A percentile compares a stretch with the other conserved stretches of the same genome.
Conservation (phyloP, 1,284 basidiomycete genomes). For the Amylostereum areolatum region DNA sequence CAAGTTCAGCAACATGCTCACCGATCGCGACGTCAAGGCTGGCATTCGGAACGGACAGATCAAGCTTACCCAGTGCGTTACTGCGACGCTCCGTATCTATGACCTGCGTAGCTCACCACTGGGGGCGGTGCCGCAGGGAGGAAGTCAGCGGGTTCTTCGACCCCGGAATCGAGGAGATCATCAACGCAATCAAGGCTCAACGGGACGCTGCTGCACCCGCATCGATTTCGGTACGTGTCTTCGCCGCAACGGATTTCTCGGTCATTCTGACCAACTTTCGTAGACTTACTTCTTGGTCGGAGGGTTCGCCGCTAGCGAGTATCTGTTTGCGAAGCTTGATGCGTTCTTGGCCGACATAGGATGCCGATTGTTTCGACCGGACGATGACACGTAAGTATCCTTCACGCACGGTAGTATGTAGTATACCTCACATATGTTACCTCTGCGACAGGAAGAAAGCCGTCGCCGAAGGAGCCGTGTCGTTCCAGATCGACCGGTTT, state of each 20-base stretch:
- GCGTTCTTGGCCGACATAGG: conserved; percentile 22
- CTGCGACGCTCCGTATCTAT: background rate
- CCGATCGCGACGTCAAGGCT: conserved; percentile 36
- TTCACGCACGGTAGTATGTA: background rate
- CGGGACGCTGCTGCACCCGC: conserved; percentile 22
- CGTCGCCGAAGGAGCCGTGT: background rate
- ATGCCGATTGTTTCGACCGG: background rate
- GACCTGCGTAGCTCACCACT: background rate
- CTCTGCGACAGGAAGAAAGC: background rate
- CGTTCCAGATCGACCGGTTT: background rate
- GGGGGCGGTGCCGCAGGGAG: conserved; percentile 18
- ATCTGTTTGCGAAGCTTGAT: conserved; percentile 23
- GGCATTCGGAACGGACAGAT: conserved; percentile 44
- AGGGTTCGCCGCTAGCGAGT: conserved; percentile 38
- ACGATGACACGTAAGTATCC: background rate
- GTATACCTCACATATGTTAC: too few species aligned
- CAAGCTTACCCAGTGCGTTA: conserved; percentile 20
- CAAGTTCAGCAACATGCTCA: conserved; percentile 37
- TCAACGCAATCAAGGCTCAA: conserved; percentile 32
- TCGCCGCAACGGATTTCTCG: too few species aligned
- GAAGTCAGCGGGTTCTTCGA: conserved; percentile 39
- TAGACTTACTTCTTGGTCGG: conserved; percentile 35
- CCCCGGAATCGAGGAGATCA: conserved; percentile 26
- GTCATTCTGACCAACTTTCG: too few species aligned
- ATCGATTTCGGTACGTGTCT: too few species aligned